Evolutionary conservation across 202 grass and related monocot species (phyloP).

Genomic region (Zoysia matrella): DNA sequence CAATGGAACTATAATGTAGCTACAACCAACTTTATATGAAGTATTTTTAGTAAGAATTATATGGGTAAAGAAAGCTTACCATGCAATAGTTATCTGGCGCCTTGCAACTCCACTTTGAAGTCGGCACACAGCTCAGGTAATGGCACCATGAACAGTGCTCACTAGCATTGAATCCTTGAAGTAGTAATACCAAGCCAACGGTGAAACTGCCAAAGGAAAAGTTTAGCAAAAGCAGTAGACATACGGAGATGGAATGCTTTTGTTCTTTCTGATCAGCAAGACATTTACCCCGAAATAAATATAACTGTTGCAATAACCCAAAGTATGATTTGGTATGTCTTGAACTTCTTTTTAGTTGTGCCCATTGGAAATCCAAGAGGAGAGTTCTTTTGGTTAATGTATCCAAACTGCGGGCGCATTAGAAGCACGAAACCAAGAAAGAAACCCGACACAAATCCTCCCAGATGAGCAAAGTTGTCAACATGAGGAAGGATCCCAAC

Average conservation of each 20-base stretch:
- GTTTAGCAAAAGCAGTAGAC: conserved; percentile 42
- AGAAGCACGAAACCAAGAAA: conserved; percentile 92
- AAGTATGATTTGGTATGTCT: conserved; percentile 81
- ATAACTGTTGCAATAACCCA: conserved; percentile 57
- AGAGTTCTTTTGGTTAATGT: conserved; percentile 82
- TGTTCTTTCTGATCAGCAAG: background rate
- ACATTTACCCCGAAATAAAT: conserved; percentile 67
- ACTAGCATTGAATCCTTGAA: conserved; percentile 68
- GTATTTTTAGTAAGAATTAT: background rate
- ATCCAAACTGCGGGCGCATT: conserved; percentile 83
- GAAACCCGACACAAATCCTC: conserved; percentile 88
- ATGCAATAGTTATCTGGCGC: conserved; percentile 58
- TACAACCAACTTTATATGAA: conserved; percentile 3
- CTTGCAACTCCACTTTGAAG: conserved; percentile 84
- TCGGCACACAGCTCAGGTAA: conserved; percentile 92
- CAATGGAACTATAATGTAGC: background rate
- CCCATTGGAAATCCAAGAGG: conserved; percentile 58
- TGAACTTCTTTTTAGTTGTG: conserved; percentile 66
- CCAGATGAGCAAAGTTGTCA: conserved; percentile 95
- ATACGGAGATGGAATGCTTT: background rate
- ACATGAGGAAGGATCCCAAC: conserved; percentile 85
- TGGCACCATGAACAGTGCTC: conserved; percentile 88
- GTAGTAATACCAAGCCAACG: conserved; percentile 63
- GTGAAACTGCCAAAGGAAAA: conserved; percentile 68
- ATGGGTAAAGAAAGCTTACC: conserved; percentile 45